These are phyloP conservation scores for Capillidium rhysosporum DNA, from an alignment of 371 early-diverging fungal species.

Conservation along the genomic window DNA sequence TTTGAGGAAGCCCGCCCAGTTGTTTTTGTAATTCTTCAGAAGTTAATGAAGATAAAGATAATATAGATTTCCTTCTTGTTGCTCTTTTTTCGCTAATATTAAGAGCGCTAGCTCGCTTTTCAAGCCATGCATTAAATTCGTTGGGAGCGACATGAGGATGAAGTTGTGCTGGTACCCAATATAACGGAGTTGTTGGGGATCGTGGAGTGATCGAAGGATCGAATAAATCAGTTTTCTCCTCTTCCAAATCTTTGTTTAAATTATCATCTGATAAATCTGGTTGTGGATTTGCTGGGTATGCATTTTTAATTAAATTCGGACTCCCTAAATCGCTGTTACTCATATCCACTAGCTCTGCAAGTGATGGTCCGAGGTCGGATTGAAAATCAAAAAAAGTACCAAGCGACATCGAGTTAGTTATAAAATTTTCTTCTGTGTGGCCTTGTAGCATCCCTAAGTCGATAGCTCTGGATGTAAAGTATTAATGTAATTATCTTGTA, in stretches of 20 bases:
- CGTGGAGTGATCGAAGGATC: too few relatives aligned
- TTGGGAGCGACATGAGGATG: constrained; percentile 36
- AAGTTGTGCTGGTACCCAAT: constrained; percentile 34
- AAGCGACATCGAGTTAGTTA: too few relatives aligned
- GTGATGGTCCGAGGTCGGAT: neutral
- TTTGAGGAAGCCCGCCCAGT: neutral
- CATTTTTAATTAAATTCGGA: too few relatives aligned
- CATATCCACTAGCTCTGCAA: neutral
- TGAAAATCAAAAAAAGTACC: too few relatives aligned
- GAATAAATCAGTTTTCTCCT: too few relatives aligned
- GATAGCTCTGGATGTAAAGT: too few relatives aligned
- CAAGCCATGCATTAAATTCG: constrained; percentile 27
- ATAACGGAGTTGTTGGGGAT: neutral
- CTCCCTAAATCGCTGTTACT: neutral
- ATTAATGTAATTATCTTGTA: too few relatives aligned
- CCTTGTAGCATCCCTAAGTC: too few relatives aligned
- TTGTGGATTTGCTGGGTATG: too few relatives aligned
- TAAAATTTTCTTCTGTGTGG: too few relatives aligned
- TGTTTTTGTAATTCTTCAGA: constrained; percentile 12
- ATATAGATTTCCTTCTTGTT: constrained; percentile 20
- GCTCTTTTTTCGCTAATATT: constrained; percentile 13
- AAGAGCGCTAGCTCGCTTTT: constrained; percentile 16
- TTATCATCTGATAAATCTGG: too few relatives aligned
- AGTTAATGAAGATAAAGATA: constrained; percentile 17
- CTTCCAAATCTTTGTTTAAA: too few relatives aligned